Base-by-base conservation (phyloP, 2,329 filamentous ascomycete species). In the Penicillium decumbens region DNA sequence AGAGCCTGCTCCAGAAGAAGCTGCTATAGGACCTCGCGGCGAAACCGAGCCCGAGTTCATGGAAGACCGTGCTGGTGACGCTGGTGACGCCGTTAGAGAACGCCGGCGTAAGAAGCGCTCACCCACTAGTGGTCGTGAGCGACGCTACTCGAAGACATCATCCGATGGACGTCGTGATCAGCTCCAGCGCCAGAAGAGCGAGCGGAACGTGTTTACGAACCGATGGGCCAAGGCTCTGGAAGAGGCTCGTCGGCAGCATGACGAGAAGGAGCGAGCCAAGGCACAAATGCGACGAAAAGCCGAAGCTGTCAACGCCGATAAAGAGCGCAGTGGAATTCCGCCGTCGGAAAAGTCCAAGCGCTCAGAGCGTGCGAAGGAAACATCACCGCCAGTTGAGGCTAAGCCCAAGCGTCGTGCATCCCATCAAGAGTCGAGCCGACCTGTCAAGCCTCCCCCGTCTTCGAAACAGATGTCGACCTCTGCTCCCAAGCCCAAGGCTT, bases 131-230 rank as follows among this genome's bases (percentile, higher is more conserved):
- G 65, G 68, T 1, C 61, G 62, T 23, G 69, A 71, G 25, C 65
- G 65, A 46, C 63, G 65, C 7, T 60, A 62, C 33, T 71, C 70
- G 3, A 73, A 66, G 44, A 59, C 63, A 24, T 73, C 68, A 2
- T 66, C 63, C 4, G 70, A 72, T 43, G 63, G 59, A 6, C 64
- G 61, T 35, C 57, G 54, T 7, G 54, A 59, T 25, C 55, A 61
- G 45, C 59, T 66, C 28, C 58, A 64, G 43, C 65, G 67, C 15
- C 59, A 62, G 47, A 72, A 67, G 49, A 64, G 62, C 41, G 67
- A 68, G 13, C 59, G 64, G 29, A 54, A 59, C n/a, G 40, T 66
- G 3, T 52, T 72, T 42, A 63, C 62, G 12, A 65, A 65, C 38
- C 64, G 65, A 24, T 71, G 66, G 65, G 56, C 61, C 5, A 65